These are phyloP conservation scores for Jatropha podagrica DNA, from an alignment of 441 rosid genomes.

Conservation along the genomic window DNA sequence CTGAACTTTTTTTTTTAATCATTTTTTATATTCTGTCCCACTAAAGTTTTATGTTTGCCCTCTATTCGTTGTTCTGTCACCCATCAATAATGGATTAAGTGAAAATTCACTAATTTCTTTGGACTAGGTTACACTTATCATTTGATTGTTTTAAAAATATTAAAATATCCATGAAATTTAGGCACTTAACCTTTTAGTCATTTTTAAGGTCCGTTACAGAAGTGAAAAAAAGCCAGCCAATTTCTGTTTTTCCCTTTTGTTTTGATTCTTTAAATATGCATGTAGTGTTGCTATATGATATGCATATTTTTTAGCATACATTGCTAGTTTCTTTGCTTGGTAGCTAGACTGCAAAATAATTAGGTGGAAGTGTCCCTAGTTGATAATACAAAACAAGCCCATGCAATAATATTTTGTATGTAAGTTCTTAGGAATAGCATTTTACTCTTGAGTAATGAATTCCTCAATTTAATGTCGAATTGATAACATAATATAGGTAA, in stretches of 20 bases:
- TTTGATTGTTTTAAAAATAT: not conserved
- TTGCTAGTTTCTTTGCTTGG: not conserved
- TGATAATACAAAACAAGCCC: not conserved
- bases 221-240: not conserved
- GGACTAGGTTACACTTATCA: not conserved
- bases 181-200: not conserved
- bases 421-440: not conserved
- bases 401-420: not conserved
- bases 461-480: slow-evolving; percentile 3
- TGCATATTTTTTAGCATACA: not conserved
- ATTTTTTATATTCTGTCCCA: not conserved
- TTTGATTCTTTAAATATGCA: not conserved
- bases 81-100: not conserved
- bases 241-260: not conserved
- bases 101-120: not conserved
- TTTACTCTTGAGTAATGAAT: not conserved
- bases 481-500: not conserved
- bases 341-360: not conserved
- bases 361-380: not conserved
- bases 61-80: not conserved
- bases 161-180: not conserved
- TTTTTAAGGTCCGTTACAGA: not conserved
- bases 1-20: too few relatives aligned
- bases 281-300: not conserved
- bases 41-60: not conserved